Conservation (phyloP, 371 early-diverging fungal species). For the Scutellospora calospora region DNA sequence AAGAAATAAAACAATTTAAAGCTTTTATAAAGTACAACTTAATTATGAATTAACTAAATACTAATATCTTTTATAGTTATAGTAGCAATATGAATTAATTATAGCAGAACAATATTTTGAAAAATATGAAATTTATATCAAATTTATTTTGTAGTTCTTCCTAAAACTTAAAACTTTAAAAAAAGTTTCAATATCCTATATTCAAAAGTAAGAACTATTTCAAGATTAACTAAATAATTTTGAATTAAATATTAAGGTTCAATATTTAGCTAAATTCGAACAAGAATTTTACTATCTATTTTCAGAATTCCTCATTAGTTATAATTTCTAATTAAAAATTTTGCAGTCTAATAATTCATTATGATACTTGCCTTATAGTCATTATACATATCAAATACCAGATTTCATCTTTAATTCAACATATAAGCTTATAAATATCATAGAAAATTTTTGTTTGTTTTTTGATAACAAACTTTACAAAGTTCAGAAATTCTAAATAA, state of each 20-base stretch:
- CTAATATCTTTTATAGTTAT: background rate
- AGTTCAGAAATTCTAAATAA: background rate
- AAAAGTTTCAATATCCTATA: background rate
- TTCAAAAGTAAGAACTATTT: slow-evolving; percentile 20
- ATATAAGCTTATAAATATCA: background rate
- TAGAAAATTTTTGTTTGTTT: background rate
- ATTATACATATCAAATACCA: background rate
- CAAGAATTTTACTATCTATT: background rate
- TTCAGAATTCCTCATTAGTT: background rate
- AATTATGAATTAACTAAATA: background rate
- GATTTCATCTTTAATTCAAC: background rate
- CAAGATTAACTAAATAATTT: background rate
- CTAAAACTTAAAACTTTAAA: background rate
- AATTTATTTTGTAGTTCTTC: background rate
- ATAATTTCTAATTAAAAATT: background rate
- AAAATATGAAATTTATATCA: background rate
- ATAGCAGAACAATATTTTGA: slow-evolving; percentile 7
- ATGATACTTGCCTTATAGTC: background rate
- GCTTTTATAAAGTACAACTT: background rate
- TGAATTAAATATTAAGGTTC: background rate
- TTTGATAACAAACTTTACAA: background rate
- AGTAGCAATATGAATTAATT: slow-evolving; percentile 2
- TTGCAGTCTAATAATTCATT: background rate
- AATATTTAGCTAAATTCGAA: background rate
- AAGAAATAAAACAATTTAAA: background rate